Conservation (phyloP, 192 early-diverging fungal species). For the Powellomyces hirtus region DNA sequence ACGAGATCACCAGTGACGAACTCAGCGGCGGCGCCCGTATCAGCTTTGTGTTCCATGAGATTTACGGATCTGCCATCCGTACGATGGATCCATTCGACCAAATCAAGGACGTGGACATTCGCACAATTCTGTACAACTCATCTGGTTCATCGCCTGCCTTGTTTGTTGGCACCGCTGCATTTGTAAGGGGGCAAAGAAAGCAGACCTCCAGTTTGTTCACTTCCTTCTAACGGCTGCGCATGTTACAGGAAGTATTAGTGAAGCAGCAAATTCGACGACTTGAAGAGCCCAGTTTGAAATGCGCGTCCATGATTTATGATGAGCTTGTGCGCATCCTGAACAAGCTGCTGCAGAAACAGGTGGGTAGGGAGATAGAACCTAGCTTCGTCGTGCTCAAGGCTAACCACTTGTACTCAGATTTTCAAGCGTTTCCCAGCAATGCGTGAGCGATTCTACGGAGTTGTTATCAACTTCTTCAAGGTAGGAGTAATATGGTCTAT, state of each 20-base stretch:
- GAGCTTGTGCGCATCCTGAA: conserved; percentile 95
- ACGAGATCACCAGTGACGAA: conserved; percentile 92
- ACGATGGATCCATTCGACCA: conserved; percentile 97
- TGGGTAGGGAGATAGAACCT: too few species aligned
- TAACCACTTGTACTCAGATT: too few species aligned
- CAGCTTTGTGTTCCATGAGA: conserved; percentile 98
- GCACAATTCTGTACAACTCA: conserved; percentile 98
- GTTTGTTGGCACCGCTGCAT: conserved; percentile 97
- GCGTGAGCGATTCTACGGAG: conserved; percentile 87
- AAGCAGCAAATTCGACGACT: conserved; percentile 99
- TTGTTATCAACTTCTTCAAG: conserved; percentile 92
- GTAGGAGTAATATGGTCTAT: background rate
- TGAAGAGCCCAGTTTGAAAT: conserved; percentile 96
- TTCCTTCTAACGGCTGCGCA: too few species aligned
- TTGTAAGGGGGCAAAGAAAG: conserved; percentile 47
- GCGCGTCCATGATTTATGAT: conserved; percentile 94
- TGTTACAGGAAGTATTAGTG: conserved; percentile 80
- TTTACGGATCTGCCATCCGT: conserved; percentile 88
- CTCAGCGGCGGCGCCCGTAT: conserved; percentile 98
- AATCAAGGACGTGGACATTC: conserved; percentile 98
- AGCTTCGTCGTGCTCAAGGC: too few species aligned
- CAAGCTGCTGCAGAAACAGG: conserved; percentile 86
- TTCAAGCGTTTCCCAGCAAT: conserved; percentile 97
- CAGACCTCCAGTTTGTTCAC: too few species aligned
- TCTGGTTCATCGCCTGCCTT: conserved; percentile 95